Base-by-base conservation (phyloP, 139 green algal genomes). In the Micractinium conductrix region DNA sequence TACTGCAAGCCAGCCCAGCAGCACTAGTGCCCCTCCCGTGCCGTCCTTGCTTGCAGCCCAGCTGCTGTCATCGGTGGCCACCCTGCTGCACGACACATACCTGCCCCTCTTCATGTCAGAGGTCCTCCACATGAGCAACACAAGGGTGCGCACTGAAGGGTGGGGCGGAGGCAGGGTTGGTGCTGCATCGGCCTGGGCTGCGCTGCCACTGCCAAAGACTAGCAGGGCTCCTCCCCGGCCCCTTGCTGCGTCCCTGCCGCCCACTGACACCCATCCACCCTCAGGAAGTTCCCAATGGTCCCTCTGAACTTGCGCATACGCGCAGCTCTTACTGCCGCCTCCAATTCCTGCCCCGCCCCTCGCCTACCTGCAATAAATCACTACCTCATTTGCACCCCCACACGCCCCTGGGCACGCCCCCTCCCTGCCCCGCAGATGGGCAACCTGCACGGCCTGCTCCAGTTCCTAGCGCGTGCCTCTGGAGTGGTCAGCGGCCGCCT, bases 71-170 rank as follows among this genome's bases (percentile, higher is more conserved):
- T 95, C 91, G 33, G 83, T 96, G 2, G 93, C 95, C 53, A 98
- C 95, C 8, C 85, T 97, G 63, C 95, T 98, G 45, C 94, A 98
- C 79, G 95, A 97, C 89, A 95, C 92, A 22, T 97, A 96, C 89
- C 86, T 98, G 28, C 95, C 95, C 16, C 83, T 98, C 53, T 98
- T 96, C 87, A 86, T 96, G 75, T 90, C 90, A 28, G 93, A 97
- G n/a, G 92, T 93, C 62, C 91, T 97, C n/a, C 85, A 87, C 55
- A 87, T 96, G n/a, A 90, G 73, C 82, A 96, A 93, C 74, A 93
- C 91, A 30, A 84, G 74, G 81, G 86, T 83, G 38, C 42, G 38
- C 26, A 2, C 24, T 35, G 28, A 16, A 4, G 4, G 60, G 4
- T 58, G 50, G 71, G 40, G 28, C 10, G 10, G 22, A 24, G 33